Evolutionary conservation across 257 asterid genomes (phyloP), one percentile per base, ranked within the genome.

Genomic region (Jacaranda mimosifolia): DNA sequence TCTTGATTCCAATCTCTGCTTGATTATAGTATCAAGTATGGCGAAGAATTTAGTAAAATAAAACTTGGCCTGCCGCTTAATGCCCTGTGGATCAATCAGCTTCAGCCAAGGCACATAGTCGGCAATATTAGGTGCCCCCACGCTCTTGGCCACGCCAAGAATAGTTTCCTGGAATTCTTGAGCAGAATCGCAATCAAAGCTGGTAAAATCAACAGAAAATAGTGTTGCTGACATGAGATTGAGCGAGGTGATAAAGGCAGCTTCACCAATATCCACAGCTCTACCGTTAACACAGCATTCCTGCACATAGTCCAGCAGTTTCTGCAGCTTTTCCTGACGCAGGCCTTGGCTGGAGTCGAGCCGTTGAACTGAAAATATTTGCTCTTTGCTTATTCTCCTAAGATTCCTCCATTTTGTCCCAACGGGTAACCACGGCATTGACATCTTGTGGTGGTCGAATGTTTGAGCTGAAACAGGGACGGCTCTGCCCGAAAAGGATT

Each of bases 201-300:
- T 6, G 5, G 59, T 36, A 21, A 68, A 45, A 26, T 68, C 59
- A 5, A 19, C 6, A 14, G 73, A 68, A 45, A 46, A 45, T 0
- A 68, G n/a, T 3, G 71, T 65, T 3, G 35, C 26, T 1, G 71
- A 65, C 8, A 65, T 17, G 11, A 65, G 15, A 68, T 68, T 68
- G 11, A 68, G 59, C 3, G 57, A 18, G 4, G 73, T 68, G 0
- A 48, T 43, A 4, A 12, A 45, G 5, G n/a, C 58, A 45, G 18
- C 42, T 21, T 68, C 43, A 12, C 73, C 57, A 2, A 68, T 68
- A 55, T 55, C 62, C 62, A 55, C 62, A 18, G 32, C 32, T 55
- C 32, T 8, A 18, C 62, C 32, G 5, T 2, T 6, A 17, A 17
- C 11, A 55, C 62, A 55, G 32, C 62, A 55, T 55, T 55, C 32